Conservation (phyloP, 2,329 filamentous ascomycete genomes). For the Huntiella decipiens region DNA sequence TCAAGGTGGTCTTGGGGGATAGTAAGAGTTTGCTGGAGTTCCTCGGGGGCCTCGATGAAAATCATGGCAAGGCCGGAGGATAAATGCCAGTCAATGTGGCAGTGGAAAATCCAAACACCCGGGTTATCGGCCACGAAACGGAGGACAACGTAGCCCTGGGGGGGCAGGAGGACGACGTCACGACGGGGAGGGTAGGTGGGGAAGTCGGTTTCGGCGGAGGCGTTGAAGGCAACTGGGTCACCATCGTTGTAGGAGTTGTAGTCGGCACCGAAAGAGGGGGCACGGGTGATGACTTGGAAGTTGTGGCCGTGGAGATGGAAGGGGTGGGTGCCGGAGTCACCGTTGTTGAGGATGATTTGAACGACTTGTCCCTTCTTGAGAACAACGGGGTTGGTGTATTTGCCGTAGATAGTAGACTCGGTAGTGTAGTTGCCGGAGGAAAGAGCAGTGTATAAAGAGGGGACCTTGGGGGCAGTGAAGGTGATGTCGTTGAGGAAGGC, state of each 20-base stretch:
- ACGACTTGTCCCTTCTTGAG: conserved; percentile 34
- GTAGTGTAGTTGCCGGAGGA: conserved; percentile 28
- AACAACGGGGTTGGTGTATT: conserved; percentile 30
- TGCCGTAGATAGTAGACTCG: conserved; percentile 31
- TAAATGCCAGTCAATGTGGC: conserved; percentile 35
- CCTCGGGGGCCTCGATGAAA: conserved; percentile 14
- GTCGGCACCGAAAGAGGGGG: conserved; percentile 5
- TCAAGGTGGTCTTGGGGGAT: conserved; percentile 36
- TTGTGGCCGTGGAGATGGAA: conserved; percentile 47
- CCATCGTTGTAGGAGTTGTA: conserved; percentile 12
- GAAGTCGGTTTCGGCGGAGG: conserved; percentile 20
- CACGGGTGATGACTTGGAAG: conserved; percentile 29
- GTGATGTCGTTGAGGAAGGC: conserved; percentile 44
- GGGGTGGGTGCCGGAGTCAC: conserved; percentile 37
- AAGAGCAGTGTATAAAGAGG: conserved; percentile 48
- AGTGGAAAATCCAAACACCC: conserved; percentile 25
- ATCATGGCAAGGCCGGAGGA: conserved; percentile 24
- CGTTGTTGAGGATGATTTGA: conserved; percentile 40
- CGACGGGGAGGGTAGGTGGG: conserved; percentile 25
- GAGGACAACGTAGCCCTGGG: conserved; percentile 30
- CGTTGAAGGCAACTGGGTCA: conserved; percentile 17
- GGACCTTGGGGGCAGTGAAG: conserved; percentile 45
- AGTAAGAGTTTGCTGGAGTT: conserved; percentile 30
- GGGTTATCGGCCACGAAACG: conserved; percentile 26
- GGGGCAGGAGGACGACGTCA: conserved; percentile 28